Evolutionary conservation across 2,329 filamentous ascomycete species (phyloP), one percentile per base, ranked within the genome.

Genomic region (Apiospora saccharicola): DNA sequence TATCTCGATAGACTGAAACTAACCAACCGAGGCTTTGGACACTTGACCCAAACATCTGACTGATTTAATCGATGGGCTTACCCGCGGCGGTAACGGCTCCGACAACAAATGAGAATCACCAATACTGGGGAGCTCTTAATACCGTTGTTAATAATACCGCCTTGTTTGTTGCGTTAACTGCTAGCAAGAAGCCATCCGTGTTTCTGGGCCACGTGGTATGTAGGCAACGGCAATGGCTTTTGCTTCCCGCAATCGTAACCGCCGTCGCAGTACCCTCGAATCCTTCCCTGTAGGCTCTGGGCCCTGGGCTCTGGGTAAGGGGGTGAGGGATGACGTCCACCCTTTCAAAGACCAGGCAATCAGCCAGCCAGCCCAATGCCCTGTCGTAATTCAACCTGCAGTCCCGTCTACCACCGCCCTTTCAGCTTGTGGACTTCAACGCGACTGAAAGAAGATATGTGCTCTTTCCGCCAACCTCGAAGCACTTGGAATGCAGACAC

Each of bases 191-290:
- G 57, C 34, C 57, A 24, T 64, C 30, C 1, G 57, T 13, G 3
- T 37, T 41, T 34, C 8, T 4, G 30, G 19, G 34, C 57, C 57
- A 64, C 57, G 57, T 64, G 57, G 51, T 41, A 10, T 41, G 19
- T n/a, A 24, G 57, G 34, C n/a, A 64, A 64, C 57, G 57, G 57
- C n/a, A 64, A 64, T 34, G 34, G 57, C 34, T 64, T 64, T 64
- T 64, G 6, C 57, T 41, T 41, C 57, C 53, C 57, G 53, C 53
- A 61, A 34, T 19, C 30, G 13, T 14, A 49, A 49, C 37, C 37
- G 37, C 8, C 6, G 16, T 24, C 51, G 14, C 51, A 16, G 30
- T 19, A 34, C 53, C 53, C 53, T 61, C 30, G 16, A 37, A 16
- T 34, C 7, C 49, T 24, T 51, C 53, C 16, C 37, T 37, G 6